A percentile compares a stretch with the other conserved stretches of the same genome.
Conservation (phyloP, 2,329 filamentous ascomycete genomes). For the Phialocephala subalpina region DNA sequence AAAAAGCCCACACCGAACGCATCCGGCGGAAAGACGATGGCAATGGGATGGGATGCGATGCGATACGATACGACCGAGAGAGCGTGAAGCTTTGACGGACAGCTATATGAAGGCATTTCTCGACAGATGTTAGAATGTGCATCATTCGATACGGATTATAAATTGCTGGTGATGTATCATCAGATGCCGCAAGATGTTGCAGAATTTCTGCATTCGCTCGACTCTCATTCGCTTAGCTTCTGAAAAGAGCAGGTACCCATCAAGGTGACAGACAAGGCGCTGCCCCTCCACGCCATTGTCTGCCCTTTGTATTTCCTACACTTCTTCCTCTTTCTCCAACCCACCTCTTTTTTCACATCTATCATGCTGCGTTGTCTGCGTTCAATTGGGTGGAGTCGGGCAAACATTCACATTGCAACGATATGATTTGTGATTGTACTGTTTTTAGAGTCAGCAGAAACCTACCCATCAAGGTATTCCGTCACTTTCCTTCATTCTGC, state of each 20-base stretch:
- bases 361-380: neutral
- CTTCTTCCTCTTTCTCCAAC: neutral
- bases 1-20: neutral
- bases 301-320: neutral
- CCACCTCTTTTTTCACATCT: neutral
- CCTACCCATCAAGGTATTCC: constrained; percentile 28
- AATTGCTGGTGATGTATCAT: neutral
- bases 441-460: constrained; percentile 7
- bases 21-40: neutral
- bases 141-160: neutral
- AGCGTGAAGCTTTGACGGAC: neutral
- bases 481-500: constrained; percentile 4
- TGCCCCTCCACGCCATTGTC: constrained; percentile 18
- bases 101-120: neutral
- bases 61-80: neutral
- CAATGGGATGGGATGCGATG: too few species aligned
- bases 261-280: constrained; percentile 17
- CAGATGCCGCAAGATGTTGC: neutral
- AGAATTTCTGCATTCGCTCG: neutral
- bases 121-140: neutral
- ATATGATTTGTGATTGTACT: constrained; percentile 7
- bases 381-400: neutral
- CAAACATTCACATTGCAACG: constrained; percentile 10
- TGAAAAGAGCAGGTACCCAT: constrained; percentile 20
- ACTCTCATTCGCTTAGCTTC: constrained; percentile 11